Evolutionary conservation across 2,329 filamentous ascomycete species (phyloP).

Genomic region (Huntiella decipiens): DNA sequence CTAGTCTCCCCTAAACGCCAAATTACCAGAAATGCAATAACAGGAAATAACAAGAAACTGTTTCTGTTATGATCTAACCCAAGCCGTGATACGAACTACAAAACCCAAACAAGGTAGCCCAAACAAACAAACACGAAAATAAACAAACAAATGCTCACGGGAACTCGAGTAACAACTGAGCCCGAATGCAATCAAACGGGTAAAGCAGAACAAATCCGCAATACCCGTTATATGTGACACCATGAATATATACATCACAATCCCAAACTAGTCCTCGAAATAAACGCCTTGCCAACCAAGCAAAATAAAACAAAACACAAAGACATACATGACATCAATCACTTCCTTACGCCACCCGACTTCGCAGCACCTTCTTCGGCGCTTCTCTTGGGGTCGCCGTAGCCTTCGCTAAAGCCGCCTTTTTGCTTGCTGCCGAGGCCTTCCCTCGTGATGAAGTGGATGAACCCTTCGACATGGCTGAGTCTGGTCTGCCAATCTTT

Average conservation of each 20-base stretch:
- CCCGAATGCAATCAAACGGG: not conserved
- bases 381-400: constrained; percentile 27
- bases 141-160: not conserved
- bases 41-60: constrained; percentile 1
- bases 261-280: not conserved
- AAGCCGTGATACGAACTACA: not conserved
- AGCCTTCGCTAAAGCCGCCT: constrained; percentile 30
- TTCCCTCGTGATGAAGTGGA: constrained; percentile 15
- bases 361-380: constrained; percentile 35
- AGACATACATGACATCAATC: not conserved
- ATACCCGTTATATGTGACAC: not conserved
- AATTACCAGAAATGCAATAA: not conserved
- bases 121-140: not conserved
- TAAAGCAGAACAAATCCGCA: not conserved
- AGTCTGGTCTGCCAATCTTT: constrained; percentile 23
- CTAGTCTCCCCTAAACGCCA: not conserved
- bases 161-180: not conserved
- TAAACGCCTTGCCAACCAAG: not conserved
- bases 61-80: not conserved
- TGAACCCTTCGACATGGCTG: constrained; percentile 21
- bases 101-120: not conserved
- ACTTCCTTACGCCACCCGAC: constrained; percentile 20
- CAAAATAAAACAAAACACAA: not conserved
- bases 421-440: constrained; percentile 34
- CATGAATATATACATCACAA: not conserved